A percentile compares a stretch with the other conserved stretches of the same genome.
These are phyloP conservation scores for Sporisorium graminicola DNA, from an alignment of 1,284 basidiomycete genomes.

Conservation along the genomic window DNA sequence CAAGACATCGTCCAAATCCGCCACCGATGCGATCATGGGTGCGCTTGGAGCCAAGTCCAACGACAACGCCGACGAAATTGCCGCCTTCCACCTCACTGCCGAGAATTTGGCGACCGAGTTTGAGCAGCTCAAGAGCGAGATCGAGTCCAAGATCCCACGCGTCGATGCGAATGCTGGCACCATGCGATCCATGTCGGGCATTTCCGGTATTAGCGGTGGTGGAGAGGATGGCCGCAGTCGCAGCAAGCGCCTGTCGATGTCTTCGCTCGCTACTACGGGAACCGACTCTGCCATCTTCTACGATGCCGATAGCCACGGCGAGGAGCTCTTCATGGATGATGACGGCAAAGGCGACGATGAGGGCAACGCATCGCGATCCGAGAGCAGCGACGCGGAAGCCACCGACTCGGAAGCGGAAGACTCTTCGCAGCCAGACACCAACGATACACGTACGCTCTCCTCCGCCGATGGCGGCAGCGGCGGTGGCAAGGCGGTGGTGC, in stretches of 20 bases:
- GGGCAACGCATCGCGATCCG: constrained; percentile 46
- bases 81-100: constrained; percentile 41
- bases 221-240: constrained; percentile 6
- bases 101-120: constrained; percentile 58
- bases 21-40: constrained; percentile 38
- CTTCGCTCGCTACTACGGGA: constrained; percentile 53
- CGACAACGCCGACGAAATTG: constrained; percentile 27
- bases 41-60: constrained; percentile 33
- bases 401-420: constrained; percentile 69
- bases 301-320: constrained; percentile 61
- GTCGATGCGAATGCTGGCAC: constrained; percentile 40
- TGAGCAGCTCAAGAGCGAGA: constrained; percentile 50
- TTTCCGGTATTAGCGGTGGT: constrained; percentile 7
- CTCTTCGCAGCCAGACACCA: constrained; percentile 22
- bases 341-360: constrained; percentile 51
- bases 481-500: constrained; percentile 31
- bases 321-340: constrained; percentile 52
- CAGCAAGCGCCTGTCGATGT: constrained; percentile 46
- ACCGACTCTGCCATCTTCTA: constrained; percentile 64
- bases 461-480: constrained; percentile 11
- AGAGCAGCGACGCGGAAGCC: constrained; percentile 58
- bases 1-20: constrained; percentile 10
- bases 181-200: constrained; percentile 51
- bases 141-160: constrained; percentile 56
- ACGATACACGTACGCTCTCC: constrained; percentile 34